These are phyloP conservation scores for Agaricales sp. DNA, from an alignment of 1,284 basidiomycete species.

Conservation along the genomic window DNA sequence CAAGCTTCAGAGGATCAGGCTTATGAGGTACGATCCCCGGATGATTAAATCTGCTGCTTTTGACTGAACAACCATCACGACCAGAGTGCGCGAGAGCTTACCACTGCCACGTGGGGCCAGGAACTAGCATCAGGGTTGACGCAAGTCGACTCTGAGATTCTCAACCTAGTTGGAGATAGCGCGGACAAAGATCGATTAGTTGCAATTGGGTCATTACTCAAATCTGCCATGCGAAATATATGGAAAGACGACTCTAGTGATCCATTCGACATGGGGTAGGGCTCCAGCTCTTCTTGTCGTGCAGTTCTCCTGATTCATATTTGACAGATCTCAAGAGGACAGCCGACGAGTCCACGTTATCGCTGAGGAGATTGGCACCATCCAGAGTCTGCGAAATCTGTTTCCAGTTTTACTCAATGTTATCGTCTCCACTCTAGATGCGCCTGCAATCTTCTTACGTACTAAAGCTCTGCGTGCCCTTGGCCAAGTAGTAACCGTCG, in stretches of 20 bases:
- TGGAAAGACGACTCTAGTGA: constrained; percentile 61
- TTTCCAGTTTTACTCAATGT: constrained; percentile 75
- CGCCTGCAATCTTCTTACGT: constrained; percentile 76
- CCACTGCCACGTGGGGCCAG: constrained; percentile 62
- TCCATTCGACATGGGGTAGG: constrained; percentile 70
- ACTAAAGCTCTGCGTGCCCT: constrained; percentile 86
- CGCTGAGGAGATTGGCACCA: constrained; percentile 66
- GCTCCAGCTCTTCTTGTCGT: constrained; percentile 11
- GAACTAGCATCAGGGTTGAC: constrained; percentile 55
- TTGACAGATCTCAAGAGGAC: constrained; percentile 54
- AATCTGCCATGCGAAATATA: constrained; percentile 47
- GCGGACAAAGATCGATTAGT: constrained; percentile 23
- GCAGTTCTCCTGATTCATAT: constrained; percentile 1
- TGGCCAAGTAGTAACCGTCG: constrained; percentile 77
- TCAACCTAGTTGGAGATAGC: constrained; percentile 21
- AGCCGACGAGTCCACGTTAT: constrained; percentile 52
- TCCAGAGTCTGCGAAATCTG: constrained; percentile 63
- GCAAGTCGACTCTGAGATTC: constrained; percentile 29
- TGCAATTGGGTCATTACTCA: constrained; percentile 43
- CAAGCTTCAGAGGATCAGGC: constrained; percentile 68
- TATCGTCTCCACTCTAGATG: constrained; percentile 69
- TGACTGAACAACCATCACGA: background rate
- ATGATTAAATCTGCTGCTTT: background rate
- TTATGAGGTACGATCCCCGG: constrained; percentile 44
- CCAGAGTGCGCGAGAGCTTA: constrained; percentile 70